phyloP scores from a whole-genome alignment of 2,329 filamentous ascomycete genomes.

The Pyrenophora tritici-repentis region DNA sequence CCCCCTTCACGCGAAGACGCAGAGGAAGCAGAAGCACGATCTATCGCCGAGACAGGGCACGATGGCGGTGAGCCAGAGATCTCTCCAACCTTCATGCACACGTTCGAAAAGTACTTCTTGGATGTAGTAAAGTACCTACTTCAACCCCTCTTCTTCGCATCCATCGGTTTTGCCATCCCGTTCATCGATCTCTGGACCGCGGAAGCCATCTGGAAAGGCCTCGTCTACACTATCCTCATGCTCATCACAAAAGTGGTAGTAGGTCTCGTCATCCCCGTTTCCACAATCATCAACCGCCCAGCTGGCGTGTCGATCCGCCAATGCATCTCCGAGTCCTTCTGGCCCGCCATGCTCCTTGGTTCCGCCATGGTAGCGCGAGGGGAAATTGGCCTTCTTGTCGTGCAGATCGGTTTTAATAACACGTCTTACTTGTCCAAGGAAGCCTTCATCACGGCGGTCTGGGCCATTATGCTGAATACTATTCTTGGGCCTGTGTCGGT shows the following conservation, averaged over 20 bases:
- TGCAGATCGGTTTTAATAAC: not conserved
- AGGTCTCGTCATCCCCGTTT: conserved; percentile 1
- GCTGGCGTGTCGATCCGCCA: not conserved
- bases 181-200: conserved; percentile 36
- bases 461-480: conserved; percentile 30
- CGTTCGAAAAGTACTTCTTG: conserved; percentile 49
- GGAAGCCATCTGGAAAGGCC: conserved; percentile 29
- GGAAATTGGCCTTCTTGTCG: not conserved
- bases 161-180: conserved; percentile 35
- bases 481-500: conserved; percentile 30
- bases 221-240: conserved; percentile 36
- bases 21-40: conserved; percentile 12
- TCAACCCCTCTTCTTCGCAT: conserved; percentile 37
- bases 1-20: conserved; percentile 30
- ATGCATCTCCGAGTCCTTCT: not conserved
- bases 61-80: conserved; percentile 11
- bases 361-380: not conserved
- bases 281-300: not conserved
- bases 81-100: conserved; percentile 33
- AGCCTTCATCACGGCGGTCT: conserved; percentile 31
- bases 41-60: conserved; percentile 6
- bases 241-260: conserved; percentile 20
- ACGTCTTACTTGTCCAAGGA: conserved; percentile 25
- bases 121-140: conserved; percentile 51
- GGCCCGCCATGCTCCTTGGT: not conserved